Conservation (phyloP, 108 stramenopile species). For the Seminavis robusta region DNA sequence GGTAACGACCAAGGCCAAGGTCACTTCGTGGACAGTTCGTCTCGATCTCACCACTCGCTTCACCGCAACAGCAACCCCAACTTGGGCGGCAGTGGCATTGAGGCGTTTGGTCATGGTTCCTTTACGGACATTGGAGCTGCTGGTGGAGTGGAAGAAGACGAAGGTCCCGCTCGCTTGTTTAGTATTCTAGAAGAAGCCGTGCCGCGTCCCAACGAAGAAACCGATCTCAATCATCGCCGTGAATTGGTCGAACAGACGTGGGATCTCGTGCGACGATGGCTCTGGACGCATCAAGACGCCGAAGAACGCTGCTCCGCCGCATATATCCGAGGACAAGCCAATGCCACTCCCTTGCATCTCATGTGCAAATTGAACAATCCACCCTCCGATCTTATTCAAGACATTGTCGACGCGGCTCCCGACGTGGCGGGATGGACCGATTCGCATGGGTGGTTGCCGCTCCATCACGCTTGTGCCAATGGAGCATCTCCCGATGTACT, state of each 20-base stretch:
- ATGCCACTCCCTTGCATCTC: conserved; percentile 67
- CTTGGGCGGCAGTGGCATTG: no score
- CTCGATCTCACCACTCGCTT: no score
- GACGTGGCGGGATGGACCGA: conserved; percentile 61
- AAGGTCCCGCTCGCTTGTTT: conserved; percentile 32
- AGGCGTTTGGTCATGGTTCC: no score
- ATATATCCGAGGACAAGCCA: conserved; percentile 51
- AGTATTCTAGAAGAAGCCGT: conserved; percentile 45
- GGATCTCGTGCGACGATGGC: conserved; percentile 63
- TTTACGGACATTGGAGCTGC: no score
- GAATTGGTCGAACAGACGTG: conserved; percentile 48
- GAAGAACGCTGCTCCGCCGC: conserved; percentile 51
- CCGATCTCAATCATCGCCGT: conserved; percentile 18
- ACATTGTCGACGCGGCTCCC: conserved; percentile 43
- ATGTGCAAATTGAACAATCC: conserved; percentile 62
- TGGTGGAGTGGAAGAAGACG: conserved; percentile 7
- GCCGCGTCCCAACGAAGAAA: neutral
- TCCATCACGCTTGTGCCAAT: conserved; percentile 80
- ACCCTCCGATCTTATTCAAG: conserved; percentile 51
- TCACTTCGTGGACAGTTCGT: no score
- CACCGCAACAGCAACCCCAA: no score
- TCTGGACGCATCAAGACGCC: conserved; percentile 39
- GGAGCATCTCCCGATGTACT: conserved; percentile 62
- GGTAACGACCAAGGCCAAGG: no score
- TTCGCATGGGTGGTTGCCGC: conserved; percentile 68